A percentile compares a stretch with the other conserved stretches of the same genome.
Conservation (phyloP, 2,329 filamentous ascomycete species). For the Colletotrichum somersetense region DNA sequence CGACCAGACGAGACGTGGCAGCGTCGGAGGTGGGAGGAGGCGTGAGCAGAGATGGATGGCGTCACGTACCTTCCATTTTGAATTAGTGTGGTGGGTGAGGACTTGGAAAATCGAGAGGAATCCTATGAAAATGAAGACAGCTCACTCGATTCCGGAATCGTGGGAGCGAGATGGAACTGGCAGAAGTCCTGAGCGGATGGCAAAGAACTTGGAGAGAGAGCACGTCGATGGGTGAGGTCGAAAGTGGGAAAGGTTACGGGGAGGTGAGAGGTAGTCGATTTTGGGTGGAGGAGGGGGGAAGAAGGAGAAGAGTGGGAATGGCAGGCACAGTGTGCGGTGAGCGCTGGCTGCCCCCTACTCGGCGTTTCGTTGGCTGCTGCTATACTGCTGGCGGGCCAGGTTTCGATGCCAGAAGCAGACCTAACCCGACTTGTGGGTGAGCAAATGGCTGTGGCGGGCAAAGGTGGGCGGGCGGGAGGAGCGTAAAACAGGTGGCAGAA, state of each 20-base stretch:
- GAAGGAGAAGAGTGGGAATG: slow-evolving; percentile 43
- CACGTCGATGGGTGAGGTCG: slow-evolving; percentile 43
- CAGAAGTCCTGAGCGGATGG: slow-evolving; percentile 42
- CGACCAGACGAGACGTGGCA: slow-evolving; percentile 30
- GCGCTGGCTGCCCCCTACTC: slow-evolving; percentile 16
- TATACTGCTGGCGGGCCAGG: slow-evolving; percentile 34
- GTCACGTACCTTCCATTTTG: slow-evolving; percentile 45
- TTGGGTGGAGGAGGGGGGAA: slow-evolving; percentile 44
- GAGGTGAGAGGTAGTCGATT: slow-evolving; percentile 42
- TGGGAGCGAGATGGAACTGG: slow-evolving; percentile 40
- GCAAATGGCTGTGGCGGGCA: slow-evolving; percentile 31
- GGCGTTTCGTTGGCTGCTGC: slow-evolving; percentile 31
- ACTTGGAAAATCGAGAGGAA: slow-evolving; percentile 33
- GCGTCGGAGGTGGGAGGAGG: slow-evolving; percentile 10
- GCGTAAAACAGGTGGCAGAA: slow-evolving; percentile 37
- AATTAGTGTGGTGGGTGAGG: slow-evolving; percentile 43
- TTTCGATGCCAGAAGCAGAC: slow-evolving; percentile 40
- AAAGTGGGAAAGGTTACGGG: slow-evolving; percentile 44
- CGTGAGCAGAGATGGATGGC: slow-evolving; percentile 36
- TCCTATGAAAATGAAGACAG: slow-evolving; percentile 35
- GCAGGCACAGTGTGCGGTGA: slow-evolving; percentile 42
- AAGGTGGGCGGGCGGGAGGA: slow-evolving; percentile 22
- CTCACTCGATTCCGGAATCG: slow-evolving; percentile 43
- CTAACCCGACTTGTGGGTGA: slow-evolving; percentile 42
- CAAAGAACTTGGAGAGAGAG: slow-evolving; percentile 41